Evolutionary conservation across 352 stramenopile species (phyloP).

Genomic region (Globisporangium uncinulatum): DNA sequence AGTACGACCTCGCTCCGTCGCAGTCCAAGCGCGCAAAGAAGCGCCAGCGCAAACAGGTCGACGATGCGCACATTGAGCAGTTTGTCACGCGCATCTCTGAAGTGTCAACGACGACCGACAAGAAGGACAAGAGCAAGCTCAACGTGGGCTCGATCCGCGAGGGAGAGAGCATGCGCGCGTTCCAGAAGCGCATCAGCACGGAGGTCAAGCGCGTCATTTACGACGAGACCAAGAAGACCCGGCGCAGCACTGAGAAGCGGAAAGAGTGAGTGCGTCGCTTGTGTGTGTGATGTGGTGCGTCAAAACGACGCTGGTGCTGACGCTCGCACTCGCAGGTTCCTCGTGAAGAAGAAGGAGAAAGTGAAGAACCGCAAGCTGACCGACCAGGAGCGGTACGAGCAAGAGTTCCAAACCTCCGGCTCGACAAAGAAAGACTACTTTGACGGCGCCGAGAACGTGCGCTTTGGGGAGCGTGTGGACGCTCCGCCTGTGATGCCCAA

Average conservation of each 20-base stretch:
- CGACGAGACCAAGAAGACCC: constrained; percentile 73
- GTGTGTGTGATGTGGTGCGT: too few relatives aligned
- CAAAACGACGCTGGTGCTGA: constrained; percentile 3
- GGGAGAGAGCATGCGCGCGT: constrained; percentile 74
- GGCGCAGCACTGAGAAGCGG: constrained; percentile 67
- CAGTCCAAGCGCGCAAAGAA: constrained; percentile 80
- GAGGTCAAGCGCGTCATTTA: constrained; percentile 84
- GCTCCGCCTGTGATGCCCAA: constrained; percentile 79
- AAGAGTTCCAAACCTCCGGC: constrained; percentile 64
- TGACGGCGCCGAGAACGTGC: constrained; percentile 46
- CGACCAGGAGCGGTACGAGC: constrained; percentile 75
- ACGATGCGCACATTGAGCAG: constrained; percentile 57
- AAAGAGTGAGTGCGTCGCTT: constrained; percentile 41
- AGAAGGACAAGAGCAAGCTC: constrained; percentile 39
- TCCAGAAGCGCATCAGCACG: constrained; percentile 80
- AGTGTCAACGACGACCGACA: constrained; percentile 18
- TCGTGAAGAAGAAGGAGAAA: constrained; percentile 80
- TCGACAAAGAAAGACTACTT: constrained; percentile 73
- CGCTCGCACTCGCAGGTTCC: constrained; percentile 30
- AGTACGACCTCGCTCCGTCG: constrained; percentile 60
- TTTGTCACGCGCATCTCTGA: constrained; percentile 52
- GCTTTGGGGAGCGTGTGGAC: constrained; percentile 75
- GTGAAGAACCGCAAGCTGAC: constrained; percentile 65
- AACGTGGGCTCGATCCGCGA: constrained; percentile 55
- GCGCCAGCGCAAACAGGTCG: constrained; percentile 55